Conservation (phyloP, 208 protist genomes). For the Leishmania lainsoni region DNA sequence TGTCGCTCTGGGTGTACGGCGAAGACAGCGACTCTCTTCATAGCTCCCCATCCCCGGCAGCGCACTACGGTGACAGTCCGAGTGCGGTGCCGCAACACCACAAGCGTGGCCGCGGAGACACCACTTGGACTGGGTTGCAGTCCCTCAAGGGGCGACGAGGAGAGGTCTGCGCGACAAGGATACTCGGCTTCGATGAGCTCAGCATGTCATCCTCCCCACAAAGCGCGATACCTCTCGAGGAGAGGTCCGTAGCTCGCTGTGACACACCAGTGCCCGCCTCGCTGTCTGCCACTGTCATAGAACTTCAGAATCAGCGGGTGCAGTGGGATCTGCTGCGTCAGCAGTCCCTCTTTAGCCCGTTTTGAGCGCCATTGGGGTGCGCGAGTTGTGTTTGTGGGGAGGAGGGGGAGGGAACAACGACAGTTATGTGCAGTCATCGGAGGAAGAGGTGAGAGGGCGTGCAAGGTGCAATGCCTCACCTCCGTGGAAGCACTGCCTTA, state of each 20-base stretch:
- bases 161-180: not conserved
- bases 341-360: conserved; percentile 25
- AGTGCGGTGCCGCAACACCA: not conserved
- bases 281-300: conserved; percentile 47
- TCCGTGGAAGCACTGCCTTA: not conserved
- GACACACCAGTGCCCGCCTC: conserved; percentile 8
- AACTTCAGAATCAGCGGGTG: conserved; percentile 35
- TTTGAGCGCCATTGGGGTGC: not conserved
- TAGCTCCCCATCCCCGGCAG: conserved; percentile 20
- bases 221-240: not conserved
- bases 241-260: not conserved
- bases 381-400: too few relatives aligned
- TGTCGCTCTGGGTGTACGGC: conserved; percentile 26
- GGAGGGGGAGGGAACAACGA: not conserved
- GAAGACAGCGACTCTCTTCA: conserved; percentile 14
- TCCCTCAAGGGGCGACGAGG: not conserved
- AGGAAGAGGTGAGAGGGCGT: not conserved
- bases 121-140: not conserved
- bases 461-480: too few relatives aligned
- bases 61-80: conserved; percentile 14
- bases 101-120: conserved; percentile 8
- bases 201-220: not conserved
- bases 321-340: conserved; percentile 31
- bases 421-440: not conserved
- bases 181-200: conserved; percentile 8